Evolutionary conservation across 31 red algal species (phyloP), one percentile per base, ranked within the genome.

Genomic region (Endocladia muricata): DNA sequence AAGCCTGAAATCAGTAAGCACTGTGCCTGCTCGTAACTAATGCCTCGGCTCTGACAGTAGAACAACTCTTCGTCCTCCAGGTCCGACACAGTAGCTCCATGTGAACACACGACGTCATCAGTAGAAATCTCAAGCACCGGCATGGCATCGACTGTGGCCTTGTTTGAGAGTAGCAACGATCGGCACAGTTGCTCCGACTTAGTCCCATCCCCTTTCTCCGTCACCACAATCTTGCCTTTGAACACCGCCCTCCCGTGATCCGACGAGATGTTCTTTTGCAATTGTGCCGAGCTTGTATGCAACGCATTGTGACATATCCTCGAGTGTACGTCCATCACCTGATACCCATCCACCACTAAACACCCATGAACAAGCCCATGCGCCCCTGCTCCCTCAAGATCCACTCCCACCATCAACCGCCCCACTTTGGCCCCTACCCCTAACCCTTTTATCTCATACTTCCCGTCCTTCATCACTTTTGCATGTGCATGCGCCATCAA

Each of bases 81-180:
- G 25, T 94, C 79, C 1, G 84, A 55, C 19, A 90, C 78, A 23
- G 94, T 88, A 22, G 94, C 94, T 35, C 90, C 94, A 65, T 97
- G 94, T 38, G 94, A 60, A 57, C 94, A 97, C 57, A 88, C 35
- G 15, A 97, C 94, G 3, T 97, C 82, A 58, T 97, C 94, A 2
- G 71, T 87, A 28, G 73, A 64, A 51, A 97, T 84, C 64, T 93
- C 89, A 33, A 97, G 77, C 43, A 89, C 81, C 21, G 94, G 94
- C 83, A 97, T 93, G 3, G 88, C 90, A 58, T 93, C 79, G 0
- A 92, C 77, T 42, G 67, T 69, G 15, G 89, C 88, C 38, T 59
- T 77, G 44, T 82, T 77, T 28, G 80, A 86, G 59, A 97, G 61
- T 32, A 97, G 52, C 48, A 97, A 59, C 23, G 88, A 92, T 59